Evolutionary conservation across 495 filamentous ascomycete genomes (phyloP), one percentile per base, ranked within the genome.

Genomic region (Antarctomyces pellizariae): DNA sequence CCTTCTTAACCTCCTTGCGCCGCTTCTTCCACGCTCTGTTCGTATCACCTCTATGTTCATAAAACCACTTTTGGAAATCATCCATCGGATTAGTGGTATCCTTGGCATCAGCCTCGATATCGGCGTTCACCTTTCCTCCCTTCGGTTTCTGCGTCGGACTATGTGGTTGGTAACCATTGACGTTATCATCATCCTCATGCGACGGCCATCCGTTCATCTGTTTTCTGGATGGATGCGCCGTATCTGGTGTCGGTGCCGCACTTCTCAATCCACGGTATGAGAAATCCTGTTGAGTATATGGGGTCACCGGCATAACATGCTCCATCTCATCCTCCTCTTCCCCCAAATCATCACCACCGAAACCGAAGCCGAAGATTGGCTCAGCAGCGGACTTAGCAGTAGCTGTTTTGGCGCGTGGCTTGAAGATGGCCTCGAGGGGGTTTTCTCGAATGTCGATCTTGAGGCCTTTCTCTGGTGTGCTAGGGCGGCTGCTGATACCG

Each of bases 171-270:
- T 48, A 42, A 2, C 42, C 50, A 8, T 45, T 32, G 7, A 28
- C 31, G 5, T 46, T 43, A 12, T 42, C 42, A 14, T 41, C 44
- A 10, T 38, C 43, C 2, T 53, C 50, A 1, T 44, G 41, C 10
- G 43, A 47, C n/a, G 46, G 41, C 60, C 59, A 64, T 3, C 57
- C 44, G 33, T 53, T 55, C 30, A 59, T 61, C 19, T 58, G 55
- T 17, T 34, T 51, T 11, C 60, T 57, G 16, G 52, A 61, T 11
- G 70, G 67, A 30, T 75, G 62, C n/a, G 77, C 75, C 0, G 86
- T 95, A 40, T 97, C 86, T 1, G 86, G 86, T 0, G 86, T 95
- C 2, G 86, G 86, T 0, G 86, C 86, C 7, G 83, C 83, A 38
- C 79, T 89, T 22, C 82, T 57, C 9, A 75, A 36, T 10, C 66